Conservation (phyloP, 208 protist genomes). For the Trypanosoma cruzi region DNA sequence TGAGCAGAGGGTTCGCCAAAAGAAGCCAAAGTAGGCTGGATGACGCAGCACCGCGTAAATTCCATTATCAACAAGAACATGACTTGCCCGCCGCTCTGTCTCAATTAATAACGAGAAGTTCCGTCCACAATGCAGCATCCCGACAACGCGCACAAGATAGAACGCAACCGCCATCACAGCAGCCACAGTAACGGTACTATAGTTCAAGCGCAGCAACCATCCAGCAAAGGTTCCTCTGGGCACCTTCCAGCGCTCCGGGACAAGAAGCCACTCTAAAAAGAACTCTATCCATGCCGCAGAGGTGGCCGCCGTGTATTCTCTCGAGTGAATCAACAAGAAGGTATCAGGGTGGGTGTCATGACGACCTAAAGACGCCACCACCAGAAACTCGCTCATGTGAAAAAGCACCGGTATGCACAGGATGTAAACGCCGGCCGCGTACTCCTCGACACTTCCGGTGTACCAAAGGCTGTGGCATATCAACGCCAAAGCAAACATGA, state of each 20-base stretch:
- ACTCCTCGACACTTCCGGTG: conserved; percentile 34
- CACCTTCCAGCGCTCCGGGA: conserved; percentile 73
- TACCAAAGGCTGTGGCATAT: conserved; percentile 36
- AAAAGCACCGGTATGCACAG: conserved; percentile 64
- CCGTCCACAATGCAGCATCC: conserved; percentile 78
- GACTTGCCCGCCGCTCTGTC: conserved; percentile 47
- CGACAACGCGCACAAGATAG: conserved; percentile 74
- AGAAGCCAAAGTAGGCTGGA: conserved; percentile 97
- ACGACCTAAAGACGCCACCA: conserved; percentile 40
- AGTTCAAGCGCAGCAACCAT: conserved; percentile 49
- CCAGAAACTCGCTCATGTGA: conserved; percentile 82
- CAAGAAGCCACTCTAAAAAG: conserved; percentile 50
- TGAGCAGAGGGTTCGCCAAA: conserved; percentile 90
- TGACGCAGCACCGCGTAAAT: conserved; percentile 93
- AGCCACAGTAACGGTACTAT: conserved; percentile 30
- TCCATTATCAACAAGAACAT: conserved; percentile 90
- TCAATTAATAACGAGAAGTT: conserved; percentile 91
- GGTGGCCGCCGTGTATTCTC: conserved; percentile 58
- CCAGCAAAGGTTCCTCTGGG: conserved; percentile 10
- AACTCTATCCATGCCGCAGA: conserved; percentile 64
- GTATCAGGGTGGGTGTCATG: conserved; percentile 73
- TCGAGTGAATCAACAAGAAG: conserved; percentile 89
- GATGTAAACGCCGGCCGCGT: conserved; percentile 65
- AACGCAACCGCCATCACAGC: conserved; percentile 45
- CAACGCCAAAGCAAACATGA: conserved; percentile 35